Evolutionary conservation across 306 rosid genomes (phyloP), one percentile per base, ranked within the genome.

Genomic region (Gynostemma pentaphyllum): DNA sequence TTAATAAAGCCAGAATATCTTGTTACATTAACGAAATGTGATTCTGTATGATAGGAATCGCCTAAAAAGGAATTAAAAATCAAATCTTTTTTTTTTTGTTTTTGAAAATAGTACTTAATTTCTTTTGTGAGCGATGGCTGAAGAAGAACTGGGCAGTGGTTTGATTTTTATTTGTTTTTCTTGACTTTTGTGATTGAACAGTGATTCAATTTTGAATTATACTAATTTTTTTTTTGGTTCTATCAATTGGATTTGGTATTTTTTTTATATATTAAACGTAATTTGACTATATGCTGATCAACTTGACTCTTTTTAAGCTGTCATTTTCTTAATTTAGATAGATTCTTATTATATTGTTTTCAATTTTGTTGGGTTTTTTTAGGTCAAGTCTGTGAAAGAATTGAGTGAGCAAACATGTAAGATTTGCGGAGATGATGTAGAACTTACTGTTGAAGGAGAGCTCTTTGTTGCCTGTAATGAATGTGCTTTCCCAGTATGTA

Each of bases 401-500:
- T 45, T 48, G 60, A 65, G 69, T 48, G 59, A 45, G 5, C 59
- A 65, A 34, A 50, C 45, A 48, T 65, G 69, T 50, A 57, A 48
- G 57, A 65, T 65, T 30, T 65, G 69, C n/a, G 69, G 69, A 37
- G 69, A 65, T 34, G 69, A 48, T 12, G 45, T 65, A 19, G 69
- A 65, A 32, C 30, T 65, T 18, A 36, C 60, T 16, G 44, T 4
- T 15, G 45, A 65, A 9, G 69, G 60, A 30, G 69, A 65, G 30
- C 69, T 37, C 44, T 48, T 65, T 22, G 69, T 46, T 36, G 72
- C 78, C 22, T 22, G 62, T 70, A 65, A 65, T 34, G 69, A 65
- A 48, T 65, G 69, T 23, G 69, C 69, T 32, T 65, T 65, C 23
- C 69, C 69, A 32, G 69, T 65, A 3, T 65, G 69, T 47, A 30